Evolutionary conservation across 23 red algal genomes (phyloP).

Genomic region (Gracilariopsis chorda): DNA sequence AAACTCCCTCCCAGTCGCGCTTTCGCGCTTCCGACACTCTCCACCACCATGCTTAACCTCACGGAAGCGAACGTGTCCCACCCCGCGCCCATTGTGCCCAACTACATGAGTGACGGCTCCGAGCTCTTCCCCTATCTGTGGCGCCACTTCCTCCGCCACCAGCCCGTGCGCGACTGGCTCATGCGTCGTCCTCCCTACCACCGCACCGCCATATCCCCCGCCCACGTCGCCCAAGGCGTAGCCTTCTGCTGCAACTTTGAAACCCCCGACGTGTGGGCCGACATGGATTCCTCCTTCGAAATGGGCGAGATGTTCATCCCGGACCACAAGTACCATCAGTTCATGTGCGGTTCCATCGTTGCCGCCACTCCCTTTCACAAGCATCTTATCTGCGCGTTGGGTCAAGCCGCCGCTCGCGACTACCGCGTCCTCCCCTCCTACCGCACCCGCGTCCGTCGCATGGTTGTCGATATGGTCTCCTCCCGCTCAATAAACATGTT

Average conservation of each 20-base stretch:
- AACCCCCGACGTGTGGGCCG: conserved; percentile 24
- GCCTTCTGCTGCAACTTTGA: conserved; percentile 64
- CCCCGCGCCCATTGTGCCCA: background rate
- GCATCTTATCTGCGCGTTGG: conserved; percentile 60
- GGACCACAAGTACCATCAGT: conserved; percentile 25
- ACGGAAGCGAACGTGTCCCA: background rate
- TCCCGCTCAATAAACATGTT: conserved; percentile 35
- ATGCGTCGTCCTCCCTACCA: conserved; percentile 42
- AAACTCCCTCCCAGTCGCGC: too few species aligned
- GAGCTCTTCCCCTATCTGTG: conserved; percentile 55
- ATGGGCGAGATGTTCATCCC: conserved; percentile 68
- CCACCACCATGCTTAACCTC: background rate
- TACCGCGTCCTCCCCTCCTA: conserved; percentile 8
- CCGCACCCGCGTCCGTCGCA: conserved; percentile 24
- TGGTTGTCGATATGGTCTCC: conserved; percentile 60
- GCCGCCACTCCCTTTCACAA: conserved; percentile 54
- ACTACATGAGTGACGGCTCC: conserved; percentile 19
- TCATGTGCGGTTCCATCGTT: conserved; percentile 59
- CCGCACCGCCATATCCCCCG: background rate
- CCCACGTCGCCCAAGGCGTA: conserved; percentile 26
- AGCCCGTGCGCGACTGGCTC: conserved; percentile 61
- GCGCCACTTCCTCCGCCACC: conserved; percentile 54
- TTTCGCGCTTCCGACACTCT: too few species aligned
- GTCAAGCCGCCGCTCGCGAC: conserved; percentile 27
- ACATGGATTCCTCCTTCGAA: conserved; percentile 38